Base-by-base conservation (phyloP, 129 eudicot genomes). In the Erigeron canadensis region DNA sequence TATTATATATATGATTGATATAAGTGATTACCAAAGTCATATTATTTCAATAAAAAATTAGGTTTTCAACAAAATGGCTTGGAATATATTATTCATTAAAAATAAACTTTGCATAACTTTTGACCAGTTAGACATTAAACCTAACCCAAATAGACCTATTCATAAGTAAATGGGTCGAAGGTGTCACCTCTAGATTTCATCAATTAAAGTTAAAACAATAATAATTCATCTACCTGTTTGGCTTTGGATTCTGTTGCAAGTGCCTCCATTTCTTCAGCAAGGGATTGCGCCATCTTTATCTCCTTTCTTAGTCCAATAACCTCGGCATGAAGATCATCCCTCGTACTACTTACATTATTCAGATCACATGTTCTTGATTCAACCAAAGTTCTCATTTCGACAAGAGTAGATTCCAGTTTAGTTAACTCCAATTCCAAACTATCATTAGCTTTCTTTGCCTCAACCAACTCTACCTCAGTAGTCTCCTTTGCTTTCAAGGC, bases 201-300 rank as follows among this genome's bases (percentile, higher is more conserved):
- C 58, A 53, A 6, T 4, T 53, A 53, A 53, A 17, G 23, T 5
- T 60, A 37, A 34, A 34, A 34, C 16, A 60, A 60, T 3, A 16
- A 63, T 22, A 22, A 51, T 44, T n/a, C 66, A 86, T 87, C 81
- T 77, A 95, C 99, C 96, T 95, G 88, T 84, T 72, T 82, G 65
- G 97, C 87, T 84, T n/a, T n/a, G n/a, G n/a, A n/a, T n/a, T 90
- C 99, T 7, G 70, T 69, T 62, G 94, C 89, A 55, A 84, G 79
- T 59, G 89, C 96, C 78, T 84, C 96, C 70, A 84, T 86, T 83
- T 87, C 96, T 57, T 86, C 91, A 38, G 99, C 89, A 79, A 95
- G 86, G 8, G 87, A 81, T 65, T 60, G 85, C 65, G 88, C 89
- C 83, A 84, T 90, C 83, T 90, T 87, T 39, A 95, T 74, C 67